Conservation (phyloP, 805 yeast genomes). For the Metschnikowia arizonensis region DNA sequence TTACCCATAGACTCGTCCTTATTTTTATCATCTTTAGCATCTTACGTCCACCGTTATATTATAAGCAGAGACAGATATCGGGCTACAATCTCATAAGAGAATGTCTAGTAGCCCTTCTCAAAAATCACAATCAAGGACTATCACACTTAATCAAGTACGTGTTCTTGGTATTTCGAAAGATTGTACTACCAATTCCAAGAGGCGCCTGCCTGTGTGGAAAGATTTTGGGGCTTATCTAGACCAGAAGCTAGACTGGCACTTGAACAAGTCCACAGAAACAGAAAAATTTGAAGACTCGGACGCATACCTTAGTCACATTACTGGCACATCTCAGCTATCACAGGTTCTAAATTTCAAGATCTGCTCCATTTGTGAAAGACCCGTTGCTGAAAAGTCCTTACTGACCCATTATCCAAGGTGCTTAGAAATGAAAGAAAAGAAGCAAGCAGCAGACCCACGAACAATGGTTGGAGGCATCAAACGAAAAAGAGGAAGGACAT, state of each 20-base stretch:
- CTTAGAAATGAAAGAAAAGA: constrained; percentile 36
- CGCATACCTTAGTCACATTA: constrained; percentile 21
- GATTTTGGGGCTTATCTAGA: constrained; percentile 43
- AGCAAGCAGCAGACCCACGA: constrained; percentile 17
- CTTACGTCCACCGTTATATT: not conserved
- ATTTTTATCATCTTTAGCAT: not conserved
- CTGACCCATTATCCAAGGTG: constrained; percentile 33
- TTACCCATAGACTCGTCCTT: not conserved
- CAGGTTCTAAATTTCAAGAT: constrained; percentile 35
- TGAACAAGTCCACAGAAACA: constrained; percentile 16
- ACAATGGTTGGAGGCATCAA: constrained; percentile 15
- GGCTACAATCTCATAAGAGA: constrained; percentile 11
- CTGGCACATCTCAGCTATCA: constrained; percentile 29
- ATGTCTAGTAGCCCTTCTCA: constrained; percentile 14
- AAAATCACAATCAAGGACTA: constrained; percentile 11
- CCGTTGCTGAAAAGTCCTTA: constrained; percentile 36
- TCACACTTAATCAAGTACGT: constrained; percentile 18
- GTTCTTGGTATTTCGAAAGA: constrained; percentile 11
- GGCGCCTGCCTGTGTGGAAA: constrained; percentile 35
- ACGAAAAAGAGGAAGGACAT: constrained; percentile 28
- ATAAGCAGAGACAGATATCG: not conserved
- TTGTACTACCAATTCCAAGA: constrained; percentile 7
- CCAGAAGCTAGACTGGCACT: constrained; percentile 30
- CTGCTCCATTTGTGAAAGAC: constrained; percentile 38
- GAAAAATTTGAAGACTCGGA: constrained; percentile 19